These are phyloP conservation scores for Naematelia aurantialba DNA, from an alignment of 768 basidiomycete species.

Conservation along the genomic window DNA sequence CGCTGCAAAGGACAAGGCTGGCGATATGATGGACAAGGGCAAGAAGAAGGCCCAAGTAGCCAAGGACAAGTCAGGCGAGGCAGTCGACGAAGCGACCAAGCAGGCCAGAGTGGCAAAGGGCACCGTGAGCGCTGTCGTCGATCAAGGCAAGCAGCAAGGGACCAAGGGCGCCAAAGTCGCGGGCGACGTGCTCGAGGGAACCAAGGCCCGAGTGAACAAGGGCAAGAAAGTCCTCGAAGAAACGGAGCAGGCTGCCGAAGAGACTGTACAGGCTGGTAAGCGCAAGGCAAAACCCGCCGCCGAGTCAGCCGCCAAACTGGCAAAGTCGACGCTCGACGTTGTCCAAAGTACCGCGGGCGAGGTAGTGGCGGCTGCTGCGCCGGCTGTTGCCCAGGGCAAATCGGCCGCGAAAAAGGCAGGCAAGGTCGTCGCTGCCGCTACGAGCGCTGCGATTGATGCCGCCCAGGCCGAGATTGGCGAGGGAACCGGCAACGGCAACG, in stretches of 20 bases:
- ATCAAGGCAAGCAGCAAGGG: slow-evolving; percentile 9
- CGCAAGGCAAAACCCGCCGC: slow-evolving; percentile 17
- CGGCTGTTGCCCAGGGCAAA: slow-evolving; percentile 25
- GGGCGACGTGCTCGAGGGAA: not conserved
- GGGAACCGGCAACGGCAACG: slow-evolving; percentile 11
- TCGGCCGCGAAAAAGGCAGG: slow-evolving; percentile 19
- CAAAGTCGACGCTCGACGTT: slow-evolving; percentile 9
- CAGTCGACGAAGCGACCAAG: slow-evolving; percentile 1
- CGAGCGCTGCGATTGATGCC: slow-evolving; percentile 12
- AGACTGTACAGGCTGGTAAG: slow-evolving; percentile 3
- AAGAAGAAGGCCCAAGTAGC: not conserved
- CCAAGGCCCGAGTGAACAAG: slow-evolving; percentile 8
- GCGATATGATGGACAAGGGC: not conserved
- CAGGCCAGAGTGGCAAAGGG: slow-evolving; percentile 7
- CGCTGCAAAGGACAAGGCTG: not conserved
- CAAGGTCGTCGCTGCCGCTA: slow-evolving; percentile 5
- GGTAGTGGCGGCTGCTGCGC: slow-evolving; percentile 9
- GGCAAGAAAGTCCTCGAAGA: slow-evolving; percentile 14
- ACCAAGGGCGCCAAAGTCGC: slow-evolving; percentile 9
- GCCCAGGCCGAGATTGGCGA: slow-evolving; percentile 25
- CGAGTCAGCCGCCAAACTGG: slow-evolving; percentile 4
- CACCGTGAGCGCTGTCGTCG: not conserved
- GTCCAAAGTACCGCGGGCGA: slow-evolving; percentile 11
- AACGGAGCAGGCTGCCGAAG: slow-evolving; percentile 3
- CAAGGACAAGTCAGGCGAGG: not conserved